Base-by-base conservation (phyloP, 495 filamentous ascomycete species). In the Talaromyces borbonicus region DNA sequence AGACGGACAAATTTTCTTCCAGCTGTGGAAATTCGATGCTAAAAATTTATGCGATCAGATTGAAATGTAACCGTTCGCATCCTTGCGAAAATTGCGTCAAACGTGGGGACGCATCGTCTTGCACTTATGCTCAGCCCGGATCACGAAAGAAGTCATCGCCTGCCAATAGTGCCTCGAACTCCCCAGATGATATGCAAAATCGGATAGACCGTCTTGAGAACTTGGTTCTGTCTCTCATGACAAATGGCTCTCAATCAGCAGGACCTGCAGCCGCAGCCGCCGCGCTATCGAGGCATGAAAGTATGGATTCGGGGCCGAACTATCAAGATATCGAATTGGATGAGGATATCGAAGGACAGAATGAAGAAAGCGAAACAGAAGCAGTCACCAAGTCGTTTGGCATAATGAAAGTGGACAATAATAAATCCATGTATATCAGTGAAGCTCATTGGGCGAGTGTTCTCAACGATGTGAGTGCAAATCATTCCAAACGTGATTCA, bases 101-200 rank as follows among this genome's bases (percentile, higher is more conserved):
- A 65, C 80, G 92, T 41, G 81, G 81, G 23, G 90, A 95, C 62
- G 78, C 85, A 8, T 61, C 74, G 42, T 85, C 85, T 29, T 99
- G 92, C 66, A 85, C 84, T 48, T 99, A 97, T 72, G 92, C 92
- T 25, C 77, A 87, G 49, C 78, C 83, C 16, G 75, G 77, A 32
- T 75, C 70, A 35, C 83, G 90, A 52, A 87, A 85, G 60, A 93
- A 86, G 74, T 80, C 75, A 56, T 64, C 75, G 46, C 63, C 76
- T 58, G 76, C 77, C 47, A 65, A 72, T 46, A 62, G 66, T 51
- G 67, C 77, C 57, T 66, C 71, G 52, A 68, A 75, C 43, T 72
- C 84, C 11, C 79, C 92, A 22, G 90, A 95, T 74, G 92, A 96
- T 62, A 99, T 99, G 92, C 92, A 99, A 66, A 93, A 90, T 57